Conservation (phyloP, 2,329 filamentous ascomycete genomes). For the Colletotrichum sp. region DNA sequence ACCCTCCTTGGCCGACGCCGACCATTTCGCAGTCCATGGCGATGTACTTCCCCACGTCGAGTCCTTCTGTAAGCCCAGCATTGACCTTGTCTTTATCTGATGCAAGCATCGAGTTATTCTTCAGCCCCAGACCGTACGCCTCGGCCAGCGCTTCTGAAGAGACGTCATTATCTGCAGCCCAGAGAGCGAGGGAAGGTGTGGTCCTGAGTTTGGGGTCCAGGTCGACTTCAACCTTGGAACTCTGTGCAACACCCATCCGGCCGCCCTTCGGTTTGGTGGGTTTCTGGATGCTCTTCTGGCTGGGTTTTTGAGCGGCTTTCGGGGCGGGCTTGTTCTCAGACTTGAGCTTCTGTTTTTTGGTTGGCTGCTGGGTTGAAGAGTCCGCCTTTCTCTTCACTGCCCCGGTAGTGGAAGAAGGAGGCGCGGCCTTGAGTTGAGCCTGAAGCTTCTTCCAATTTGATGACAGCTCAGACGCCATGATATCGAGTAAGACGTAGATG, state of each 20-base stretch:
- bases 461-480: conserved; percentile 57
- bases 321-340: conserved; percentile 6
- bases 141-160: conserved; percentile 64
- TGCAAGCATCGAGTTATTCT: conserved; percentile 53
- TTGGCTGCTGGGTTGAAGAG: conserved; percentile 26
- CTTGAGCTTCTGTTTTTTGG: conserved; percentile 34
- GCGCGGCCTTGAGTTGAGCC: conserved; percentile 58
- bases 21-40: conserved; percentile 99
- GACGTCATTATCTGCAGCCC: conserved; percentile 66
- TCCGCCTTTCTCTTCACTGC: conserved; percentile 45
- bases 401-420: conserved; percentile 33
- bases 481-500: not conserved
- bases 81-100: conserved; percentile 61
- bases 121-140: conserved; percentile 62
- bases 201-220: conserved; percentile 34
- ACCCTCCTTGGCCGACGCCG: conserved; percentile 74
- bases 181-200: conserved; percentile 61
- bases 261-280: conserved; percentile 29
- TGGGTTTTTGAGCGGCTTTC: conserved; percentile 15
- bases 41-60: conserved; percentile 86
- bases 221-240: conserved; percentile 46
- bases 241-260: conserved; percentile 63
- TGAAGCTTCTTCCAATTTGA: conserved; percentile 84
- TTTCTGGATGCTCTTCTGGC: conserved; percentile 19
- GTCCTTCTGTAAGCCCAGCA: conserved; percentile 63